phyloP scores from a whole-genome alignment of 1,284 basidiomycete genomes.

The Trametes sp. region DNA sequence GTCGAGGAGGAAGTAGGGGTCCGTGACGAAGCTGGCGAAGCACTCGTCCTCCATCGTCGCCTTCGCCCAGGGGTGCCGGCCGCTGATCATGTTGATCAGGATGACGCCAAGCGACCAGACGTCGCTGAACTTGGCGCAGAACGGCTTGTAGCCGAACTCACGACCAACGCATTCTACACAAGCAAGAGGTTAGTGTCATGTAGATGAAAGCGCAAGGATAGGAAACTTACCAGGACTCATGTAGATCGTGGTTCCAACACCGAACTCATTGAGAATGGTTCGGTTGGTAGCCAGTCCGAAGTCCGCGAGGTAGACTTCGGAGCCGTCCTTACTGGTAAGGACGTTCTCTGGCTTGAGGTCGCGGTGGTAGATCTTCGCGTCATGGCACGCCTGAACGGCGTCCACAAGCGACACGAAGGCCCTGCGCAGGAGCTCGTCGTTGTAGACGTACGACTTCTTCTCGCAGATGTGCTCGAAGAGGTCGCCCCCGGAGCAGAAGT shows the following conservation, averaged over 20 bases:
- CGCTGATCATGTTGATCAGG: slow-evolving; percentile 79
- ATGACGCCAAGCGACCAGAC: slow-evolving; percentile 83
- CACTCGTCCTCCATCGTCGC: slow-evolving; percentile 78
- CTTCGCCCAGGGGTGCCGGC: slow-evolving; percentile 87
- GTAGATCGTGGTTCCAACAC: slow-evolving; percentile 60
- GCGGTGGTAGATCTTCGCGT: slow-evolving; percentile 69
- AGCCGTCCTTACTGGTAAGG: slow-evolving; percentile 57
- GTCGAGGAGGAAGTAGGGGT: slow-evolving; percentile 72
- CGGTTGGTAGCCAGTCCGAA: slow-evolving; percentile 73
- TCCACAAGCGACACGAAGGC: slow-evolving; percentile 70
- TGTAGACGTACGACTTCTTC: slow-evolving; percentile 54
- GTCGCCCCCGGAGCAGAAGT: slow-evolving; percentile 71
- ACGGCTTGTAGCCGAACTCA: slow-evolving; percentile 44
- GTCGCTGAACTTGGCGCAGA: slow-evolving; percentile 81
- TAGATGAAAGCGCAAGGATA: not conserved
- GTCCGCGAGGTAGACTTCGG: slow-evolving; percentile 65
- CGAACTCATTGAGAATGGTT: slow-evolving; percentile 57
- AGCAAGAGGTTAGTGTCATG: not conserved
- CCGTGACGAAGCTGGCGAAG: slow-evolving; percentile 60
- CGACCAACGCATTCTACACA: slow-evolving; percentile 41
- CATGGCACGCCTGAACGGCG: slow-evolving; percentile 68
- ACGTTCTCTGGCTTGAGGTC: slow-evolving; percentile 84
- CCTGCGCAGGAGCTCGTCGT: slow-evolving; percentile 57
- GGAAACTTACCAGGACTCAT: slow-evolving; percentile 60
- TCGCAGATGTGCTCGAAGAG: slow-evolving; percentile 68